These are phyloP conservation scores for Drosera capensis DNA, from an alignment of 148 eudicot genomes.

Conservation along the genomic window DNA sequence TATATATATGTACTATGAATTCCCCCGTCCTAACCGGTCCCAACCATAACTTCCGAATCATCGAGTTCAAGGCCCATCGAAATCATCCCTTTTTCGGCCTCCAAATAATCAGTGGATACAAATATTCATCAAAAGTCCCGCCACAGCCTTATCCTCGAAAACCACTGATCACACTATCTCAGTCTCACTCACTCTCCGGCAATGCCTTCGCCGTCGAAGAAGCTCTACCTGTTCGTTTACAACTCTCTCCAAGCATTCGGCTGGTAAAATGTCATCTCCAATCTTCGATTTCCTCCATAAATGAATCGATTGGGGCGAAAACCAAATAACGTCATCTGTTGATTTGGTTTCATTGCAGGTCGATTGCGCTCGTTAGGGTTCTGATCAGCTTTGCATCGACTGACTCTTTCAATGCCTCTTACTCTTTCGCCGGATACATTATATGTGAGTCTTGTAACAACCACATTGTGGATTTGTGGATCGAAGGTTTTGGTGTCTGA, in stretches of 20 bases:
- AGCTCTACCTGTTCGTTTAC: conserved; percentile 53
- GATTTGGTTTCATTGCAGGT: conserved; percentile 26
- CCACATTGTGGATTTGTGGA: not conserved
- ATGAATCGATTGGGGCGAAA: not conserved
- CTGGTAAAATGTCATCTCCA: conserved; percentile 29
- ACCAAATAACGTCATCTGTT: no score
- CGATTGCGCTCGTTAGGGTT: conserved; percentile 27
- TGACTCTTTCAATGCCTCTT: conserved; percentile 37
- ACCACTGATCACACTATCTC: no score
- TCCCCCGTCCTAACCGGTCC: no score
- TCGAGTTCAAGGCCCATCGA: no score
- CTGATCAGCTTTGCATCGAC: conserved; percentile 19
- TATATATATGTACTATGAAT: no score
- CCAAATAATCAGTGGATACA: no score
- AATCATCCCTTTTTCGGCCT: no score
- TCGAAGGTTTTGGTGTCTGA: not conserved
- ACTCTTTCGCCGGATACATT: conserved; percentile 48
- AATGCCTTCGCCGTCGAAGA: conserved; percentile 34
- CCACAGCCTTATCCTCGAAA: no score
- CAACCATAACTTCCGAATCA: no score
- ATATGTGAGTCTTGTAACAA: conserved; percentile 31
- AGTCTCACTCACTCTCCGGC: no score
- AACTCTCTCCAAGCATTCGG: conserved; percentile 57
- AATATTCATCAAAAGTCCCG: no score
- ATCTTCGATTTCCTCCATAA: conserved; percentile 2